Evolutionary conservation across 1,284 basidiomycete genomes (phyloP).

Genomic region (Papiliotrema fonsecae): DNA sequence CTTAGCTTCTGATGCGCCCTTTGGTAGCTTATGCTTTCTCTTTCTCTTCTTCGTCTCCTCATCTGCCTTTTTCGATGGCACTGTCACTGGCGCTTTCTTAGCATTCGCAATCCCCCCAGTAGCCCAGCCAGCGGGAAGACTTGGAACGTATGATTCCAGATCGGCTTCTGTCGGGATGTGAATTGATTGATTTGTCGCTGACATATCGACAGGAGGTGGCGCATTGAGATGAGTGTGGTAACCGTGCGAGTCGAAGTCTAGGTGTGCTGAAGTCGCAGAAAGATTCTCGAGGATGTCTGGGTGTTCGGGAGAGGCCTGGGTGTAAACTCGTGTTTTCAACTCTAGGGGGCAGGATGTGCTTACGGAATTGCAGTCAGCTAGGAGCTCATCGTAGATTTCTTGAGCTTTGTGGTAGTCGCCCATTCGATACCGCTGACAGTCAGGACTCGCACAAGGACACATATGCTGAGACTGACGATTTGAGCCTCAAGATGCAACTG

Average conservation of each 20-base stretch:
- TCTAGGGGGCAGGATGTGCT: too few species aligned
- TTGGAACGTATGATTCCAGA: constrained; percentile 35
- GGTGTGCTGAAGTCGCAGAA: constrained; percentile 67
- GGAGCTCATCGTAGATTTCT: constrained; percentile 69
- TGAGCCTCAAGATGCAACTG: constrained; percentile 76
- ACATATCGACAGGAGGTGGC: constrained; percentile 12
- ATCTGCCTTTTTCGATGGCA: constrained; percentile 6
- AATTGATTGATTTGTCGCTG: constrained; percentile 4
- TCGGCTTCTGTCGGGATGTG: constrained; percentile 28
- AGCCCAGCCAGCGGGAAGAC: constrained; percentile 39
- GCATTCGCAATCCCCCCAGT: constrained; percentile 13
- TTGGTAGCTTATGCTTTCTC: constrained; percentile 42
- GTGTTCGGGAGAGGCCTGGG: constrained; percentile 77
- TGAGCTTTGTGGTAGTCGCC: constrained; percentile 67
- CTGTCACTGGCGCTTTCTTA: constrained; percentile 14
- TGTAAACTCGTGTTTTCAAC: not conserved
- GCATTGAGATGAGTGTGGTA: constrained; percentile 54
- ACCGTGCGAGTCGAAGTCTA: constrained; percentile 69
- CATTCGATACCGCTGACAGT: constrained; percentile 63
- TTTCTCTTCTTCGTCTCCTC: constrained; percentile 19
- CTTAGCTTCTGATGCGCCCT: constrained; percentile 36
- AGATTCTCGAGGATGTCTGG: constrained; percentile 79
- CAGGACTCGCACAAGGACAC: not conserved
- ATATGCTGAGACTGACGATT: constrained; percentile 55
- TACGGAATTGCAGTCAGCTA: constrained; percentile 68